Base-by-base conservation (phyloP, 2,329 filamentous ascomycete genomes). In the Apiospora malaysiana region DNA sequence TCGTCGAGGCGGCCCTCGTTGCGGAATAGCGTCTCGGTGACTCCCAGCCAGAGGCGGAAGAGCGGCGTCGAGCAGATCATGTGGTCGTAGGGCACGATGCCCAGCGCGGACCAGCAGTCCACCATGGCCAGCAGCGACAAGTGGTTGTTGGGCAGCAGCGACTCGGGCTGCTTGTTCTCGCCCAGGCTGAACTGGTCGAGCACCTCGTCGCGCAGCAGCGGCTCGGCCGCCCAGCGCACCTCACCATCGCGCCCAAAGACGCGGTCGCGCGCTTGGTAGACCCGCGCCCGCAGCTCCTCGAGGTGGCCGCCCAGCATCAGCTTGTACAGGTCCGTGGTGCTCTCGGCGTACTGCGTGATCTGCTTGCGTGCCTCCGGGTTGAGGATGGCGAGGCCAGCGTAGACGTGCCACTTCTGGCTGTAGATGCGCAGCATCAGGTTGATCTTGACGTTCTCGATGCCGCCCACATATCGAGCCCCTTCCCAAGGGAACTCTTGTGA, bases 11-110 rank as follows among this genome's bases (percentile, higher is more conserved):
- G 85, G 2, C 88, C 89, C 23, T 89, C 87, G 77, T 95, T 94
- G 74, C 94, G 92, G 85, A 98, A 99, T 47, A 99, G 87, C 80
- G 97, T 95, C 83, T 99, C 96, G 0, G 95, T 95, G n/a, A 98
- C 97, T 70, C 96, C 96, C 45, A 99, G 89, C 90, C 96, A 98
- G 74, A 99, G 90, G 68, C 96, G 93, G 85, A 99, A 99, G 66
- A 98, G 89, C 84, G 96, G 96, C 49, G 96, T 99, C 69, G 94
- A 97, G 85, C 96, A 99, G 76, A 99, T 97, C 95, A 99, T 99
- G 85, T 99, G 97, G 82, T 99, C 95, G 81, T 99, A 99, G 0
- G 96, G 96, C 66, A 97, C 93, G 77, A 98, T 99, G 45, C 91
- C 93, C 65, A 98, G 88, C 75, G 94, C 93, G 79, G 93, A 96